phyloP scores from a whole-genome alignment of 192 early-diverging fungal species.

The Funneliformis mosseae region DNA sequence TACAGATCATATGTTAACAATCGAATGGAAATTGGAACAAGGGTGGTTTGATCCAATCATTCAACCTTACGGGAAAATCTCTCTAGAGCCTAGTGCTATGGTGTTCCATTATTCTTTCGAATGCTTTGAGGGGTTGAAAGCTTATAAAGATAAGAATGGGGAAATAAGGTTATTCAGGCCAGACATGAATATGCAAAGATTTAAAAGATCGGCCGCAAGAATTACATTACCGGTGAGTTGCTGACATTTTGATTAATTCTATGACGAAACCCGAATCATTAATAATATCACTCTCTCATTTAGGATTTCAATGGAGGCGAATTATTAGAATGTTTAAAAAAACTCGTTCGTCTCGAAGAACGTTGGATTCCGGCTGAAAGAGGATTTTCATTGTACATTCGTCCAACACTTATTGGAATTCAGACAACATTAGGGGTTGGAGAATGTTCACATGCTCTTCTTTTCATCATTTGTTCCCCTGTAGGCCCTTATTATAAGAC shows the following conservation, averaged over 20 bases:
- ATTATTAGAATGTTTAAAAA: slow-evolving; percentile 80
- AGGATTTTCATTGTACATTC: slow-evolving; percentile 92
- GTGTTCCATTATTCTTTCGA: slow-evolving; percentile 95
- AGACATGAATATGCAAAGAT: slow-evolving; percentile 95
- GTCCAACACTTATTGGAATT: slow-evolving; percentile 92
- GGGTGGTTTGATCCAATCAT: slow-evolving; percentile 89
- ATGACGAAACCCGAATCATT: neutral
- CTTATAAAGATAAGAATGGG: slow-evolving; percentile 87
- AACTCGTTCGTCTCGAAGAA: slow-evolving; percentile 77
- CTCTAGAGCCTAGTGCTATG: slow-evolving; percentile 79
- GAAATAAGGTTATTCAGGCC: slow-evolving; percentile 94
- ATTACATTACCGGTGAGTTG: slow-evolving; percentile 77
- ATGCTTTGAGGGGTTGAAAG: slow-evolving; percentile 94
- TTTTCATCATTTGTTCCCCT: slow-evolving; percentile 90
- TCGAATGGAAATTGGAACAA: slow-evolving; percentile 74
- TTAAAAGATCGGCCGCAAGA: slow-evolving; percentile 76
- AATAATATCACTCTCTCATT: neutral
- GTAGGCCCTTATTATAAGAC: slow-evolving; percentile 97
- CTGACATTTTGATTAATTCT: neutral
- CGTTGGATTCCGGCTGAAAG: slow-evolving; percentile 90
- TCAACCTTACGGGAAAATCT: slow-evolving; percentile 80
- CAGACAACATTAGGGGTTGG: slow-evolving; percentile 86
- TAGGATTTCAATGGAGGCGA: slow-evolving; percentile 74
- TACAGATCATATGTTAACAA: slow-evolving; percentile 93
- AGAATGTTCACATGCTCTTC: slow-evolving; percentile 71